Base-by-base conservation (phyloP, 2,329 filamentous ascomycete genomes). In the Lachnellula subtilissima region DNA sequence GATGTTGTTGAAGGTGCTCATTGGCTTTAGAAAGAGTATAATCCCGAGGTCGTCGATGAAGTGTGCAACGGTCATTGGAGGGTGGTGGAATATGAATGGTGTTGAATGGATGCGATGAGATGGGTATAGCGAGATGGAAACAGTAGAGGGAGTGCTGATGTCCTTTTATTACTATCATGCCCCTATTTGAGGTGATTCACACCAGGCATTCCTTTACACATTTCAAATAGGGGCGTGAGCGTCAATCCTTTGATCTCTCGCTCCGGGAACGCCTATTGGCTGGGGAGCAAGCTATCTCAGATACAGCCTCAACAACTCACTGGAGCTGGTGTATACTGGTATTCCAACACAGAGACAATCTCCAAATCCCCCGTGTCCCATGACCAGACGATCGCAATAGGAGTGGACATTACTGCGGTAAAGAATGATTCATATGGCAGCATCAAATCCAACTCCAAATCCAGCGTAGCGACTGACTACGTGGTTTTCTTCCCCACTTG, bases 31-130 rank as follows among this genome's bases (percentile, higher is more conserved):
- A 9, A 66, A 43, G 3, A 65, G 14, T 17, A 55, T 23, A 28
- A 66, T 64, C 5, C 65, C 64, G 17, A 66, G 39, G 47, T 67
- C 65, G 50, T 67, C 65, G 37, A 66, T 28, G 53, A 63, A 56
- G 46, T 65, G 59, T 37, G 64, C 28, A 19, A 49, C n/a, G 45
- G 42, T 36, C 54, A 56, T 56, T 54, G 46, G 48, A 59, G 28
- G 28, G 28, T 32, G 53, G 49, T 52, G 19, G 14, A 54, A n/a
- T 4, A 54, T 48, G 19, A 42, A 42, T 53, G 19, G 19, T 28
- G 17, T 50, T 7, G 5, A n/a, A 19, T 14, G 28, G 9, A 32
- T 28, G 23, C 19, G 36, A 51, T 15, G 32, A 23, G 22, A 25
- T 17, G 35, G 19, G 25, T n/a, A 9, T 42, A 45, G 40, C 42